Percentiles rank a stretch among this genome's conserved stretches.
These are phyloP conservation scores for Neonectria coccinea DNA, from an alignment of 2,329 filamentous ascomycete species.

Conservation along the genomic window DNA sequence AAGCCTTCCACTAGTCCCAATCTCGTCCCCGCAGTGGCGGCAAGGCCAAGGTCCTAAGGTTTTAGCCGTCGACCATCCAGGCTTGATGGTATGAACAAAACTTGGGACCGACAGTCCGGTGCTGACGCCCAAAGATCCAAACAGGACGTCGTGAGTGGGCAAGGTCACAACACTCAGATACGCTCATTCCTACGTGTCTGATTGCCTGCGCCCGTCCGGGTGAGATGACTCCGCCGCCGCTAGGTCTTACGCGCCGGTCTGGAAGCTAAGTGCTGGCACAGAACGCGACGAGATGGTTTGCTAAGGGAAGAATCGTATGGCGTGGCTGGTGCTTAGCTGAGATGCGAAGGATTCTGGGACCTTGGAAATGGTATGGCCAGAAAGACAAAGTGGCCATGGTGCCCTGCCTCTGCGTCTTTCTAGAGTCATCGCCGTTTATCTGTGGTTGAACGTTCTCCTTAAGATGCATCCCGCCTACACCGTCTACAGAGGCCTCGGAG, in stretches of 20 bases:
- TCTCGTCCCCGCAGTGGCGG: background rate
- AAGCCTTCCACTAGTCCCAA: background rate
- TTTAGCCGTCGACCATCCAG: background rate
- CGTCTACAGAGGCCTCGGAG: constrained; percentile 16
- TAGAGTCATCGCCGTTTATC: background rate
- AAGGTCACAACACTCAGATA: background rate
- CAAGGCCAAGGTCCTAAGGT: background rate
- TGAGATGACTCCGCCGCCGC: background rate
- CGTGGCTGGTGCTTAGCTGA: constrained; percentile 17
- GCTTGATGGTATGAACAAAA: background rate
- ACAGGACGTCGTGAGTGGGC: background rate
- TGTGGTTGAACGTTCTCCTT: background rate
- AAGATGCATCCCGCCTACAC: constrained; percentile 20
- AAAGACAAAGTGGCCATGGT: background rate
- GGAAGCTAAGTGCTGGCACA: background rate
- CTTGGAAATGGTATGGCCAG: background rate
- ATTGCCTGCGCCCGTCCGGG: background rate
- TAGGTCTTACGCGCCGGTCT: background rate
- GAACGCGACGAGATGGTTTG: constrained; percentile 10
- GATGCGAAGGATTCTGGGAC: constrained; percentile 8
- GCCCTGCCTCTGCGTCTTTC: background rate
- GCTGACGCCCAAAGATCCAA: background rate
- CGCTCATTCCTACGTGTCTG: background rate
- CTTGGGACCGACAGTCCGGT: background rate
- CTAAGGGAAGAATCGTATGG: background rate